Evolutionary conservation across 331 rosid genomes (phyloP), one percentile per base, ranked within the genome.

Genomic region (Quercus lobata): DNA sequence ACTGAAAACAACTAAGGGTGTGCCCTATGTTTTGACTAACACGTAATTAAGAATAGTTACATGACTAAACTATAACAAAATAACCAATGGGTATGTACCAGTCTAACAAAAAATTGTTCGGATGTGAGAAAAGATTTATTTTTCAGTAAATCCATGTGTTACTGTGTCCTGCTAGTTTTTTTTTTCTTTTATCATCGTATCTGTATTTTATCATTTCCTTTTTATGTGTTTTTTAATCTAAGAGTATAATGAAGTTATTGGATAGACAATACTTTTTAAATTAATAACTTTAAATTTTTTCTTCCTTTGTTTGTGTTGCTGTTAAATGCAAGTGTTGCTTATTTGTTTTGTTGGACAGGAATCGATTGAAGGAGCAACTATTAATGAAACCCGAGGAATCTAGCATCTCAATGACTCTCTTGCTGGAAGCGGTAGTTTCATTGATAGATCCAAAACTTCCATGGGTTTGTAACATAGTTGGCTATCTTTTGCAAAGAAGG

Each of bases 401-500:
- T 73, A 82, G 76, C 80, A 74, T 70, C 69, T 73, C 92, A 34
- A 82, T 89, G 30, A 81, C 89, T 77, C 81, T 92, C 8, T 83
- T 96, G 79, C 81, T 93, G 80, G 99, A 96, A 79, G 85, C 90
- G 56, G 82, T 87, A 73, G 89, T 83, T 80, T 73, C 89, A 85
- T 84, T 96, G 90, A 61, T 89, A 60, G 89, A 91, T 87, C 89
- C 84, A 41, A 82, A 89, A 75, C 89, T 91, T 75, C 98, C 99
- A 44, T 96, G 99, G 98, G 89, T 83, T 89, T 96, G 98, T 81
- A 86, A 83, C 81, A 87, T 80, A 78, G 91, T 91, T 72, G 86
- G 88, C 81, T 86, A 87, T 90, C 89, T 90, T 41, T 86, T 88
- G 79, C 93, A 89, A 84, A 93, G 88, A 76, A 91, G 84, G 74